A percentile compares a stretch with the other conserved stretches of the same genome.
phyloP scores from a whole-genome alignment of 176 grass and related monocot species.

The Oryza longistaminata region DNA sequence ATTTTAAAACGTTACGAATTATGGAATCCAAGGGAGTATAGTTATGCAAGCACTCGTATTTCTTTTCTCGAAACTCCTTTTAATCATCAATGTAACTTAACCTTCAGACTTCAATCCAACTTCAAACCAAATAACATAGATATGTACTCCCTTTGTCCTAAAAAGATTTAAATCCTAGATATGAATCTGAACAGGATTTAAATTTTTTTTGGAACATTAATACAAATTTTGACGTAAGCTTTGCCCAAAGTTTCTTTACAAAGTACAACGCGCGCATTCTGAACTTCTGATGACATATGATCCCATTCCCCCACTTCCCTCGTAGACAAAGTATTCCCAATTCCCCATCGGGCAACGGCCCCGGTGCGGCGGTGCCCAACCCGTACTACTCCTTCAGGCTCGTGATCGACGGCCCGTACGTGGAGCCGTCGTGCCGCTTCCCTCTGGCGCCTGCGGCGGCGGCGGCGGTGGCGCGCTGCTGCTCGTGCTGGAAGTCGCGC shows the following conservation, averaged over 20 bases:
- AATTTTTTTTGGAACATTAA: too few species aligned
- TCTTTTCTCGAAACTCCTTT: too few species aligned
- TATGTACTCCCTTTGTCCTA: too few species aligned
- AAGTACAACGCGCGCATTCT: neutral
- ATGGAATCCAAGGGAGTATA: too few species aligned
- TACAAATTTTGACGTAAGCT: neutral
- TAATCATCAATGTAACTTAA: too few species aligned
- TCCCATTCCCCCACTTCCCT: neutral
- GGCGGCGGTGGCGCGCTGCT: slow-evolving; percentile 39
- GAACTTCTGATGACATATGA: neutral
- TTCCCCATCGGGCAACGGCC: neutral
- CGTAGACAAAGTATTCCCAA: neutral
- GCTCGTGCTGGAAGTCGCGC: slow-evolving; percentile 62
- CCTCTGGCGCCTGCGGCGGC: slow-evolving; percentile 3
- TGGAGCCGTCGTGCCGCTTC: slow-evolving; percentile 25
- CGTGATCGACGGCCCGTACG: slow-evolving; percentile 30
- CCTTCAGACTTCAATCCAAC: too few species aligned
- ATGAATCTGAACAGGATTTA: too few species aligned
- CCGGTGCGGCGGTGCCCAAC: neutral
- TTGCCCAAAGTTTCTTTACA: neutral
- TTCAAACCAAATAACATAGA: too few species aligned
- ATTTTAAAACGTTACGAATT: too few species aligned
- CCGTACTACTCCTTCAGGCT: neutral
- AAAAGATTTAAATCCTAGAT: too few species aligned
- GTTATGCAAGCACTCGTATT: too few species aligned